Base-by-base conservation (phyloP, 176 grass and related monocot genomes). In the sorghum (Sorghum bicolor) region DNA sequence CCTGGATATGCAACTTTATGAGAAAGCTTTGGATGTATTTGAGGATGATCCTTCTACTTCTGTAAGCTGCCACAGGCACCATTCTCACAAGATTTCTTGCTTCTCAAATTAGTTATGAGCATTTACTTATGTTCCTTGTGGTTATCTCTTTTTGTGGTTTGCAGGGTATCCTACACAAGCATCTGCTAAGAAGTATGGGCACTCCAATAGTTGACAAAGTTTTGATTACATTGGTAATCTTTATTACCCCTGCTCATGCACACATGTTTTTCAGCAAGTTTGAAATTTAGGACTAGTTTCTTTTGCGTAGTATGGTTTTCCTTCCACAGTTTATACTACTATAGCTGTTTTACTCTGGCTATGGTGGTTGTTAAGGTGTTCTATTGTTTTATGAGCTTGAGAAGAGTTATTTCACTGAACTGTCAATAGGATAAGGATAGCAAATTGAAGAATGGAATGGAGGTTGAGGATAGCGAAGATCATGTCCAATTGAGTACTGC, bases 21-120 rank as follows among this genome's bases (percentile, higher is more conserved):
- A 93, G 64, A 98, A 95, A 93, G 84, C 91, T 91, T 84, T 95
- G 71, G 93, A 98, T 85, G 85, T 93, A 52, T 98, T 95, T 83
- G 93, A 98, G 84, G 91, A 98, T 45, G 93, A 98, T 74, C 85
- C 85, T 69, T 52, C 88, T 50, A 93, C 89, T 80, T 98, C 92
- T 52, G 96, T 98, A 93, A 88, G 89, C 58, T 94, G 20, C 45
- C 81, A 70, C 65, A 72, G 6, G 34, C 82, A 83, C 43, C 6
- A 22, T 81, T 72, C 82, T 87, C 41, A 57, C 22, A 84, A 48
- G 53, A 84, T 68, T 73, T 8, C 52, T 67, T 78, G 32, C 53
- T 70, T 65, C 71, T 77, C 61, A 87, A 81, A 81, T 74, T 40
- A 25, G 17, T 74, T 77, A n/a, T 69, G 28, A 84, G 28, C 61